Percentiles rank a stretch among this genome's conserved stretches.
These are phyloP conservation scores for Solanum appendiculatum DNA, from an alignment of 257 asterid species.

Conservation along the genomic window DNA sequence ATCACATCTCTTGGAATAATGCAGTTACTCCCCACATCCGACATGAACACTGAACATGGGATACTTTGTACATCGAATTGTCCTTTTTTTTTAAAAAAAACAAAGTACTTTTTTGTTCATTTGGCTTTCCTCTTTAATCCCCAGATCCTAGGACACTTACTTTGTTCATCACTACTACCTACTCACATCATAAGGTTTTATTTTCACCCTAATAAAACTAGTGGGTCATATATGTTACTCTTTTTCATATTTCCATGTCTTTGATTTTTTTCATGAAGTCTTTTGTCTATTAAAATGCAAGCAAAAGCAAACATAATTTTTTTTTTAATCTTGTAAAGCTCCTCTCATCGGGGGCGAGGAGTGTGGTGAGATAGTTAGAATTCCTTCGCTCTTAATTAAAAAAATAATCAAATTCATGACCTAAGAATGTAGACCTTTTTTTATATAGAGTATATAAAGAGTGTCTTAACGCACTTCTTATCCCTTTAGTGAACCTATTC, in stretches of 20 bases:
- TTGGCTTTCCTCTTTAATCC: no score
- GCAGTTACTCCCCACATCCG: not conserved
- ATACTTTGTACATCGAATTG: not conserved
- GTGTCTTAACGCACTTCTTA: no score
- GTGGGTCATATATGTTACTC: not conserved
- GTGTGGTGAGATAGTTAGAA: no score
- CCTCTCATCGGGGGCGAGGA: not conserved
- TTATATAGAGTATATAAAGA: no score
- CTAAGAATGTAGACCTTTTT: no score
- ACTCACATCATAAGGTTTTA: not conserved
- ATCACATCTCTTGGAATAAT: not conserved
- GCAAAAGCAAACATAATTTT: not conserved
- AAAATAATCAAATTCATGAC: no score
- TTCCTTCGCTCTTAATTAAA: no score
- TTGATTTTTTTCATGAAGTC: not conserved
- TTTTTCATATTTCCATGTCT: not conserved
- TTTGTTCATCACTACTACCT: not conserved
- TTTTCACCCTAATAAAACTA: not conserved
- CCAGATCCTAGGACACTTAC: not conserved
- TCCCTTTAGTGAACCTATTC: no score
- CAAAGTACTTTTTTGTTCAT: no score
- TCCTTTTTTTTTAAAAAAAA: no score
- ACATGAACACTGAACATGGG: not conserved
- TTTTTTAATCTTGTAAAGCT: not conserved
- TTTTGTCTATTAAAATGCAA: not conserved